Conservation (phyloP, 495 filamentous ascomycete genomes). For the Talaromyces stipitatus region DNA sequence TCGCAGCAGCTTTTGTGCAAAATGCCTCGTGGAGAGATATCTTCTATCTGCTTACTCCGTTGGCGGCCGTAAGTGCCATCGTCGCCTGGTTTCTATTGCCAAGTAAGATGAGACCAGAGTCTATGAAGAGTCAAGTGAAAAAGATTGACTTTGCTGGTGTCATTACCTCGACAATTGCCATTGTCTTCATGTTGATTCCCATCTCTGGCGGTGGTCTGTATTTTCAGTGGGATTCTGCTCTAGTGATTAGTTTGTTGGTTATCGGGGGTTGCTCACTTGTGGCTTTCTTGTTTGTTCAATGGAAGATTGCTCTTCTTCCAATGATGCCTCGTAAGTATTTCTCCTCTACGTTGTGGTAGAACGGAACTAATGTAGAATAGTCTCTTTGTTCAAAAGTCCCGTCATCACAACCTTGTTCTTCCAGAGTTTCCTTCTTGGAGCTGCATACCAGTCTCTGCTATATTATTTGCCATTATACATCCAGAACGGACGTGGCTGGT, state of each 20-base stretch:
- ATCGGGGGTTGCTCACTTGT: constrained; percentile 40
- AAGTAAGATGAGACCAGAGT: constrained; percentile 27
- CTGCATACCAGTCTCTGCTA: constrained; percentile 49
- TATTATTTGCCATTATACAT: constrained; percentile 48
- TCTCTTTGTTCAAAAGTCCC: constrained; percentile 48
- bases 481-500: constrained; percentile 45
- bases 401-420: constrained; percentile 45
- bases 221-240: constrained; percentile 51
- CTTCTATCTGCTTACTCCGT: constrained; percentile 37
- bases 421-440: constrained; percentile 54
- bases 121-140: constrained; percentile 33
- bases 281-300: constrained; percentile 48
- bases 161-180: constrained; percentile 39
- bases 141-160: constrained; percentile 52
- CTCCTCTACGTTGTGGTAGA: constrained; percentile 11
- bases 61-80: constrained; percentile 30
- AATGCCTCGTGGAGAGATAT: constrained; percentile 42
- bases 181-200: constrained; percentile 53
- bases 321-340: constrained; percentile 48
- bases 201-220: constrained; percentile 56
- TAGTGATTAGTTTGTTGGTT: constrained; percentile 55
- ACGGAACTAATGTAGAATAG: constrained; percentile 12
- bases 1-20: constrained; percentile 37
- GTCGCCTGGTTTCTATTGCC: constrained; percentile 37
- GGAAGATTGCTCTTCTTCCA: constrained; percentile 48